Conservation (phyloP, 352 stramenopile genomes). For the Phytophthora megakarya region DNA sequence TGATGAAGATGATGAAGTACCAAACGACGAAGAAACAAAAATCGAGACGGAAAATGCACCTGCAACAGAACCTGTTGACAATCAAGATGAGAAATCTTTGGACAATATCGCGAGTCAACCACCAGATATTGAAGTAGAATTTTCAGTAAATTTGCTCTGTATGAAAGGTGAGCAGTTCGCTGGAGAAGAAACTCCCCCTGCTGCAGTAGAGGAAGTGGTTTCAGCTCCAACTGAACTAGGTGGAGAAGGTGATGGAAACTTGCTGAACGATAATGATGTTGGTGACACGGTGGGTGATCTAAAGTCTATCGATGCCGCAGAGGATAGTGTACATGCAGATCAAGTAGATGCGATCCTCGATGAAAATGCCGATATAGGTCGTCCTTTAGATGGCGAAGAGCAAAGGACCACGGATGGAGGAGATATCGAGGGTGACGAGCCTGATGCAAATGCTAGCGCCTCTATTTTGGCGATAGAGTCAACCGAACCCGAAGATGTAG, state of each 20-base stretch:
- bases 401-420: background rate
- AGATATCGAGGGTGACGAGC: background rate
- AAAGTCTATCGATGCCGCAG: background rate
- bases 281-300: background rate
- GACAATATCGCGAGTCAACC: background rate
- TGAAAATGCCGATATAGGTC: background rate
- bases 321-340: background rate
- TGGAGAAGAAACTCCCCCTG: conserved; percentile 2
- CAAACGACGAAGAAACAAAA: conserved; percentile 13
- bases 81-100: background rate
- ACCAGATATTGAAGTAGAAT: conserved; percentile 3
- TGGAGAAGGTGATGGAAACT: background rate
- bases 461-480: background rate
- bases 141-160: background rate
- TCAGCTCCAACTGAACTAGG: conserved; percentile 2
- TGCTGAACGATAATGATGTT: background rate
- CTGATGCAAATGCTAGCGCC: background rate
- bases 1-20: conserved; percentile 31
- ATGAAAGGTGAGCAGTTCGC: background rate
- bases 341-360: background rate
- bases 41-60: background rate
- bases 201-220: conserved; percentile 1
- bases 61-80: background rate
- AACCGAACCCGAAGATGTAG: background rate
- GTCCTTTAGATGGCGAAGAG: background rate